These are phyloP conservation scores for Pyrenophora graminea DNA, from an alignment of 2,329 filamentous ascomycete genomes.

Conservation along the genomic window DNA sequence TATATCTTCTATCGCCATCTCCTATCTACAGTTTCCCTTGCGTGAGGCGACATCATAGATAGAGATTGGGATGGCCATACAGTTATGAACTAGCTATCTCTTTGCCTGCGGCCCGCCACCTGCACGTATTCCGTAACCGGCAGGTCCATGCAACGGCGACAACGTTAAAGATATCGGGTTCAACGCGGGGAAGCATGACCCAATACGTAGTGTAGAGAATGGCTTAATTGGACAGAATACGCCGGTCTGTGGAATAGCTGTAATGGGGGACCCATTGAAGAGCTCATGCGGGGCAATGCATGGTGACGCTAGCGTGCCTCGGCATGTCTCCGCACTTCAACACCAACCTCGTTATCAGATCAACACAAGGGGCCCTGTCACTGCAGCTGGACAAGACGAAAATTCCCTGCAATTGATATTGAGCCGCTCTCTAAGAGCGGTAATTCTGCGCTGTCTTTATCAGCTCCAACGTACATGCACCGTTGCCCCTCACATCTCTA, in stretches of 20 bases:
- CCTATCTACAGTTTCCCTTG: not conserved
- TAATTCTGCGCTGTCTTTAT: no score
- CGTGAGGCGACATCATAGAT: not conserved
- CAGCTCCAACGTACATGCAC: no score
- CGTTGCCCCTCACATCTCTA: no score
- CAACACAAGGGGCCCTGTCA: not conserved
- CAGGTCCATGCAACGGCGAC: constrained; percentile 3
- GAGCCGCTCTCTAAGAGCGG: no score
- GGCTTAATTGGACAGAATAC: constrained; percentile 3
- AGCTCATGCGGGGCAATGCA: constrained; percentile 3
- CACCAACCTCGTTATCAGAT: constrained; percentile 5
- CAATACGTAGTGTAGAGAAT: not conserved
- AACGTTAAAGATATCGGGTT: not conserved
- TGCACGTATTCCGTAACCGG: not conserved
- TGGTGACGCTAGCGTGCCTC: not conserved
- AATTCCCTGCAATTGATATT: no score
- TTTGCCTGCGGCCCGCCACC: not conserved
- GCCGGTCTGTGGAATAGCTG: not conserved
- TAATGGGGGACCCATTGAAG: not conserved
- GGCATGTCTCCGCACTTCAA: constrained; percentile 11
- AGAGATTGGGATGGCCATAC: not conserved
- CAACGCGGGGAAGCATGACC: not conserved
- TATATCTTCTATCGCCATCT: not conserved
- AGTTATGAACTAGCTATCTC: not conserved
- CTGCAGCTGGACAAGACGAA: no score